These are phyloP conservation scores for Daldinia sp. DNA, from an alignment of 2,329 filamentous ascomycete species.

Conservation along the genomic window DNA sequence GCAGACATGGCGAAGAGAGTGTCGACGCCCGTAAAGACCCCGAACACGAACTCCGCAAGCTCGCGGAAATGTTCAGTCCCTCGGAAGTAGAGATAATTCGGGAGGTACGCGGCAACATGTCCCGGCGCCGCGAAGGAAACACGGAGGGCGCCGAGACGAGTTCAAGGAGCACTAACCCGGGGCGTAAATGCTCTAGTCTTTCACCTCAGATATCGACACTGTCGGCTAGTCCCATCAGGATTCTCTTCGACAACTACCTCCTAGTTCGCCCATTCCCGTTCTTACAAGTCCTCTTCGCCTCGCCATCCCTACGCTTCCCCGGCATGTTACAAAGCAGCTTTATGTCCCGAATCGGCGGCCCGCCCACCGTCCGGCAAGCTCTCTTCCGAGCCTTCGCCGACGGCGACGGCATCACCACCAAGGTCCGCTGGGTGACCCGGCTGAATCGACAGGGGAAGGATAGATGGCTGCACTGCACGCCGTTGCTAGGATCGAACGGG, in stretches of 20 bases:
- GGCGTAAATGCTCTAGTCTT: conserved; percentile 32
- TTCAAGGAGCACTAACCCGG: conserved; percentile 33
- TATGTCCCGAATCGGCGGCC: conserved; percentile 62
- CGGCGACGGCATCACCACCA: conserved; percentile 76
- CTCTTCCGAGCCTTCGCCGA: conserved; percentile 68
- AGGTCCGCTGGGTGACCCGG: conserved; percentile 72
- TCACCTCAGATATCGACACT: conserved; percentile 17
- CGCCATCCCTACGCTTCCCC: conserved; percentile 70
- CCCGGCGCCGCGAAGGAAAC: conserved; percentile 57
- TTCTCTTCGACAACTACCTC: conserved; percentile 66
- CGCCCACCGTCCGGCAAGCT: conserved; percentile 56
- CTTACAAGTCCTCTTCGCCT: conserved; percentile 73
- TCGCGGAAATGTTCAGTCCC: conserved; percentile 75
- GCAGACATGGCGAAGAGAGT: conserved; percentile 31
- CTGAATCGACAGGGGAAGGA: conserved; percentile 64
- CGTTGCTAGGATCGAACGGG: conserved; percentile 71
- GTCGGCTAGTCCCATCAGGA: conserved; percentile 48
- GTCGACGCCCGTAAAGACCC: not conserved
- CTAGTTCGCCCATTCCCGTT: conserved; percentile 71
- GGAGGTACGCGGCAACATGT: conserved; percentile 69
- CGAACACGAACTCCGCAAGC: conserved; percentile 70
- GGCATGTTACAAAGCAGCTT: conserved; percentile 71
- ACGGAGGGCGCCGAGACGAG: conserved; percentile 46
- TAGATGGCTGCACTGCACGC: conserved; percentile 81
- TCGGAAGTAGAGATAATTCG: conserved; percentile 71